phyloP scores from a whole-genome alignment of 2,329 filamentous ascomycete species.

The Diaporthe capsici region DNA sequence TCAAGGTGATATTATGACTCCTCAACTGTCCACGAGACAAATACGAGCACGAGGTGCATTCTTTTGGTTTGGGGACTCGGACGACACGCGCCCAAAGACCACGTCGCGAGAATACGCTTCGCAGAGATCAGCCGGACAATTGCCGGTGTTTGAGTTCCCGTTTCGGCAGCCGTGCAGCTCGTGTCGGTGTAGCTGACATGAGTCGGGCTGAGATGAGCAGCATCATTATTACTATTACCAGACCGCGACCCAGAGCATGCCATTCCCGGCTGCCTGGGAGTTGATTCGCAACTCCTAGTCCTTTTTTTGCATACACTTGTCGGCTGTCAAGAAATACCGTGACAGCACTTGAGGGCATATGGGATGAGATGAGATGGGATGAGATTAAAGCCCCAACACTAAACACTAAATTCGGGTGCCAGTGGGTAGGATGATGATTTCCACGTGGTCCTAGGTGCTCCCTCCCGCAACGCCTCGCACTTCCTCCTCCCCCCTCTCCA shows the following conservation, averaged over 20 bases:
- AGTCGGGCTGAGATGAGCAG: constrained; percentile 25
- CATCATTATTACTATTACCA: background rate
- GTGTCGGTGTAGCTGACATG: constrained; percentile 24
- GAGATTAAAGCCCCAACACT: constrained; percentile 4
- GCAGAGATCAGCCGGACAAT: constrained; percentile 11
- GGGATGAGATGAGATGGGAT: constrained; percentile 23
- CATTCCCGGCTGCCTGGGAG: background rate
- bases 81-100: background rate
- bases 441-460: constrained; percentile 18
- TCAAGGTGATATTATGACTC: background rate
- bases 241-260: background rate
- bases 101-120: constrained; percentile 11
- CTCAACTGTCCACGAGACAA: background rate
- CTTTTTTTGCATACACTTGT: background rate
- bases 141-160: constrained; percentile 15
- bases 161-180: constrained; percentile 22
- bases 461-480: background rate
- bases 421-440: background rate
- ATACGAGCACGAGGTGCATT: constrained; percentile 18
- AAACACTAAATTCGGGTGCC: constrained; percentile 15
- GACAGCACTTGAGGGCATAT: constrained; percentile 1
- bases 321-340: background rate
- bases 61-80: background rate
- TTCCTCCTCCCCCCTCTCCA: background rate
- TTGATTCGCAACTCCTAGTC: background rate